Evolutionary conservation across 176 grass and related monocot genomes (phyloP).

Genomic region (Aegilops sharonensis): DNA sequence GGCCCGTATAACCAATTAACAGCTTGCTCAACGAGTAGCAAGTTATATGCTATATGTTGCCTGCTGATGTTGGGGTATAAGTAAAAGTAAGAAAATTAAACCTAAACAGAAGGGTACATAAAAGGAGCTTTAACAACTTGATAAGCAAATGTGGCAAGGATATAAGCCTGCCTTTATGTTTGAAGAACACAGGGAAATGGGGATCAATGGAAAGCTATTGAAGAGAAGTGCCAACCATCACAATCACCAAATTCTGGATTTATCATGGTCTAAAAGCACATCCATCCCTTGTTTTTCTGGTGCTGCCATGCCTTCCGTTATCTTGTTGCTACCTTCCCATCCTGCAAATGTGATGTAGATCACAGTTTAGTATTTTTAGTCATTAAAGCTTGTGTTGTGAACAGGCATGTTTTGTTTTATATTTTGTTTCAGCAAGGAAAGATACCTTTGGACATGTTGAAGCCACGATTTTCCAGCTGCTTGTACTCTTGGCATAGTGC

Average conservation of each 20-base stretch:
- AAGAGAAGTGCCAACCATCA: background rate
- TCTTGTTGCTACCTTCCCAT: constrained; percentile 51
- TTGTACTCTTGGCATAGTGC: constrained; percentile 64
- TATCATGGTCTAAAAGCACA: constrained; percentile 37
- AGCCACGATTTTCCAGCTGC: constrained; percentile 57
- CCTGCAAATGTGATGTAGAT: constrained; percentile 18
- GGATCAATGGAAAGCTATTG: background rate
- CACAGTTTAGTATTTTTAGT: background rate
- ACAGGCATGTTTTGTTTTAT: background rate
- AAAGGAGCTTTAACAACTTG: background rate
- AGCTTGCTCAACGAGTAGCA: background rate
- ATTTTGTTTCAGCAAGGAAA: background rate
- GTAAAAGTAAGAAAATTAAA: background rate
- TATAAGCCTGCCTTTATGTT: background rate
- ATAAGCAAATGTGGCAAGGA: background rate
- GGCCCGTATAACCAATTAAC: background rate
- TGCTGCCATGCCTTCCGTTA: constrained; percentile 23
- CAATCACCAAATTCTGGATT: background rate
- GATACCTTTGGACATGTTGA: constrained; percentile 61
- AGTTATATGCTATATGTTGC: background rate
- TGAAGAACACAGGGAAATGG: background rate
- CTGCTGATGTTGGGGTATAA: background rate
- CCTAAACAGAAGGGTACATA: background rate
- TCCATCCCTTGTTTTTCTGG: constrained; percentile 41
- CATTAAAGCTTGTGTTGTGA: background rate